These are phyloP conservation scores for Metarhizium sp. DNA, from an alignment of 2,329 filamentous ascomycete genomes.

Conservation along the genomic window DNA sequence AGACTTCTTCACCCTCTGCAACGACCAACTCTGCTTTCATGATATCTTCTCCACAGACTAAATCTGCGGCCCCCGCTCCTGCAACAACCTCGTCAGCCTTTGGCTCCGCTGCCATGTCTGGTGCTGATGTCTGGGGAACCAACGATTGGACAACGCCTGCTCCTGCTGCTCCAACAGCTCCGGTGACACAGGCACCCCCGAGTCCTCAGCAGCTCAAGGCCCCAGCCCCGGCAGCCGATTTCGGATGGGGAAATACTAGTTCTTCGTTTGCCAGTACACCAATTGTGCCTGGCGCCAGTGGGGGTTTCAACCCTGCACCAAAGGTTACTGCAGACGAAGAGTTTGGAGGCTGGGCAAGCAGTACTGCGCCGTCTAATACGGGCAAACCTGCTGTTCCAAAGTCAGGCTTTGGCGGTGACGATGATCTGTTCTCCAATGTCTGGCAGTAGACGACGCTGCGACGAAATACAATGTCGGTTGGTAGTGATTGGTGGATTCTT, in stretches of 20 bases:
- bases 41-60: conserved; percentile 48
- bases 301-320: conserved; percentile 55
- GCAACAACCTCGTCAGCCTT: conserved; percentile 23
- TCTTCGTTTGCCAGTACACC: conserved; percentile 46
- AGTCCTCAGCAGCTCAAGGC: conserved; percentile 38
- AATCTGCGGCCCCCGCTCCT: conserved; percentile 32
- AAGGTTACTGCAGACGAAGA: conserved; percentile 85
- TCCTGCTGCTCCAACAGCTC: conserved; percentile 22
- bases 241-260: conserved; percentile 46
- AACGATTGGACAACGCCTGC: conserved; percentile 64
- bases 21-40: conserved; percentile 66
- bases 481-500: background rate
- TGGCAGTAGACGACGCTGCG: conserved; percentile 54
- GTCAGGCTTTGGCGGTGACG: conserved; percentile 56
- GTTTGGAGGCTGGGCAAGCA: conserved; percentile 89
- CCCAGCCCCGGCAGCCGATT: conserved; percentile 41
- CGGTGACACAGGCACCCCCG: conserved; percentile 36
- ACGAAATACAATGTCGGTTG: background rate
- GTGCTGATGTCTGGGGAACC: conserved; percentile 72
- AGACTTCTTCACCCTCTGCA: conserved; percentile 29
- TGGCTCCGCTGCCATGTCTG: conserved; percentile 31
- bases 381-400: conserved; percentile 36
- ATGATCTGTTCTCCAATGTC: conserved; percentile 92
- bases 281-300: conserved; percentile 52
- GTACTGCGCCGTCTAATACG: conserved; percentile 37